Conservation (phyloP, 352 stramenopile species). For the Pythium sp. region DNA sequence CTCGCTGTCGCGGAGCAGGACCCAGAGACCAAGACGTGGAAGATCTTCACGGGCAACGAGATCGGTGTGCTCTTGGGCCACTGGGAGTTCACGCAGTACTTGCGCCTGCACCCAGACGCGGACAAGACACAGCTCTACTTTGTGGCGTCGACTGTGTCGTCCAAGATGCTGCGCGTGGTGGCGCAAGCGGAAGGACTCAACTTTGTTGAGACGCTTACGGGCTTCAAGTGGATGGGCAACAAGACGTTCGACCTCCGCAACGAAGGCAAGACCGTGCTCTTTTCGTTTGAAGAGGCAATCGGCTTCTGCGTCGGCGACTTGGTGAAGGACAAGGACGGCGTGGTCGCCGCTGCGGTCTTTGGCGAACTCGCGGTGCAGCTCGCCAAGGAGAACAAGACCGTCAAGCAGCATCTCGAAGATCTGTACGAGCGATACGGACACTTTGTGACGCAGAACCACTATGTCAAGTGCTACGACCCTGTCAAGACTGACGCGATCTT, state of each 20-base stretch:
- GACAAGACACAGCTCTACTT: conserved; percentile 81
- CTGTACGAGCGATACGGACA: conserved; percentile 95
- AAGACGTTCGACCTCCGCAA: conserved; percentile 72
- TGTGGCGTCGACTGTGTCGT: conserved; percentile 95
- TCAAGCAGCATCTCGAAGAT: conserved; percentile 74
- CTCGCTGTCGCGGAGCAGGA: conserved; percentile 94
- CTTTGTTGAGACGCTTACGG: conserved; percentile 97
- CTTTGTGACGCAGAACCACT: conserved; percentile 97
- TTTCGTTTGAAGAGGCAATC: conserved; percentile 98
- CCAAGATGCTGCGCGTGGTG: conserved; percentile 95
- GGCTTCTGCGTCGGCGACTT: conserved; percentile 97
- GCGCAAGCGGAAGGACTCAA: conserved; percentile 90
- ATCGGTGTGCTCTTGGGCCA: conserved; percentile 94
- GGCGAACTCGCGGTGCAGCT: conserved; percentile 87
- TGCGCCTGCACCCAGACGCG: conserved; percentile 50
- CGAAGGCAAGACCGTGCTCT: conserved; percentile 91
- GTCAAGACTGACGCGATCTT: conserved; percentile 89
- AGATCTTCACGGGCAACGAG: conserved; percentile 97
- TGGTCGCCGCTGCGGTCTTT: conserved; percentile 91
- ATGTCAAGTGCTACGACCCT: conserved; percentile 95
- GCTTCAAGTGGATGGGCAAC: conserved; percentile 99
- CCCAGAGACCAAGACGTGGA: conserved; percentile 82
- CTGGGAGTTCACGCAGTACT: conserved; percentile 86
- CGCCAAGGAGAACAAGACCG: conserved; percentile 52
- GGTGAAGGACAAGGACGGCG: conserved; percentile 98